Base-by-base conservation (phyloP, 306 rosid species). In the Heteromeles arbutifolia region DNA sequence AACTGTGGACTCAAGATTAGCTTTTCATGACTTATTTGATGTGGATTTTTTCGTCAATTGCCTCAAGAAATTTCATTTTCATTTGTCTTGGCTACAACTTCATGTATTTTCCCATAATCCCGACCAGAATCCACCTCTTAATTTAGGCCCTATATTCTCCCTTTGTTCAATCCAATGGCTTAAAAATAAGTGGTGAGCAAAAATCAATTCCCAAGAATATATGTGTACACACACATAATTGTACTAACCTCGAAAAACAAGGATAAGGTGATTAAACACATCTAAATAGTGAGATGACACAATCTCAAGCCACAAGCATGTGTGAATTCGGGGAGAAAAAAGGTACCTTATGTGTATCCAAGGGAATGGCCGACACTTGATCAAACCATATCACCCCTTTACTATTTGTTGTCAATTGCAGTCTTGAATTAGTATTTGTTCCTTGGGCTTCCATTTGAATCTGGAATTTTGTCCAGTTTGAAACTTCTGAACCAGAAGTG, bases 361-460 rank as follows among this genome's bases (percentile, higher is more conserved):
- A 65, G 25, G 91, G 91, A 84, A 87, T 85, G 78, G 74, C 84
- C 26, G 91, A 87, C 41, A 87, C 89, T 82, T 85, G 91, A 77
- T 87, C 91, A 71, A 87, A 85, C 91, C 91, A 87, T 78, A 85
- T 80, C 17, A 79, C 80, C 32, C 87, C 89, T 69, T 81, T 79
- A 37, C 7, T 78, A 17, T 74, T 66, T 39, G 91, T 85, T 52
- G 89, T 87, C 84, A 87, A 66, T 74, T 87, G 89, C 75, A 87
- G 84, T 61, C 91, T 83, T 61, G 89, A 73, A 13, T 79, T 87
- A 65, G 64, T 82, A 83, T 81, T 64, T 7, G 86, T 73, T 69
- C 77, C 91, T 26, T 78, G 43, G 75, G 91, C 88, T 73, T 78
- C 77, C 79, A 87, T 76, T 43, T 44, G 52, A 63, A 85, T 66